These are phyloP conservation scores for Podaxis rugospora DNA, from an alignment of 768 basidiomycete species.

Conservation along the genomic window DNA sequence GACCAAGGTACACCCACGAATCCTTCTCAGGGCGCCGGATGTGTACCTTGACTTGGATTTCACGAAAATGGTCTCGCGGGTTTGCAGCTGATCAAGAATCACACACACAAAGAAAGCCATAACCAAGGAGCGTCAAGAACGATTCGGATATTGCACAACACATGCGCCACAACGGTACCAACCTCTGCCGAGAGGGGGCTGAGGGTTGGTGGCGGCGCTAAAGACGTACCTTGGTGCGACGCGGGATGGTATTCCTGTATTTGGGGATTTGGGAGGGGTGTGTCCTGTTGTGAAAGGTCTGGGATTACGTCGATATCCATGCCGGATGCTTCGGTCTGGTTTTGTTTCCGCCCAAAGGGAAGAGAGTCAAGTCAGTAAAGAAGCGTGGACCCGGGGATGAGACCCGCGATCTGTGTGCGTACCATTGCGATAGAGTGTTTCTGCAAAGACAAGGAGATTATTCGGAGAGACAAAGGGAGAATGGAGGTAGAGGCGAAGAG, in stretches of 20 bases:
- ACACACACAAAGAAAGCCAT: background rate
- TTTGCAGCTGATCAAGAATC: slow-evolving; percentile 13
- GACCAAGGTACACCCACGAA: slow-evolving; percentile 77
- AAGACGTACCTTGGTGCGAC: slow-evolving; percentile 8
- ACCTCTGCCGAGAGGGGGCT: background rate
- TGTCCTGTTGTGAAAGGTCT: background rate
- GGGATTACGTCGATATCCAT: slow-evolving; percentile 8
- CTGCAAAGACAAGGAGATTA: slow-evolving; percentile 8
- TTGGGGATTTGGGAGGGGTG: slow-evolving; percentile 1
- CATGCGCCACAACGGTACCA: background rate
- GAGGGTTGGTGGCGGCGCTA: background rate
- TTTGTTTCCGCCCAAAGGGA: background rate
- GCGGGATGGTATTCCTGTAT: slow-evolving; percentile 4
- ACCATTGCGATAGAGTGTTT: background rate
- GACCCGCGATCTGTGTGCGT: background rate
- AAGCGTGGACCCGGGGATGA: background rate
- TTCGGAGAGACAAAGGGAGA: slow-evolving; percentile 3
- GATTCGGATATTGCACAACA: background rate
- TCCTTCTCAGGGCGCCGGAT: slow-evolving; percentile 76
- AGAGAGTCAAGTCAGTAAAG: background rate
- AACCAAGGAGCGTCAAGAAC: background rate
- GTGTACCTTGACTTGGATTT: slow-evolving; percentile 82
- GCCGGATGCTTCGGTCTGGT: slow-evolving; percentile 6
- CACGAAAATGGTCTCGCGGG: slow-evolving; percentile 59
- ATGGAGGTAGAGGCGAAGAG: background rate